Conservation (phyloP, 2,329 filamentous ascomycete genomes). For the Fusarium setosum region DNA sequence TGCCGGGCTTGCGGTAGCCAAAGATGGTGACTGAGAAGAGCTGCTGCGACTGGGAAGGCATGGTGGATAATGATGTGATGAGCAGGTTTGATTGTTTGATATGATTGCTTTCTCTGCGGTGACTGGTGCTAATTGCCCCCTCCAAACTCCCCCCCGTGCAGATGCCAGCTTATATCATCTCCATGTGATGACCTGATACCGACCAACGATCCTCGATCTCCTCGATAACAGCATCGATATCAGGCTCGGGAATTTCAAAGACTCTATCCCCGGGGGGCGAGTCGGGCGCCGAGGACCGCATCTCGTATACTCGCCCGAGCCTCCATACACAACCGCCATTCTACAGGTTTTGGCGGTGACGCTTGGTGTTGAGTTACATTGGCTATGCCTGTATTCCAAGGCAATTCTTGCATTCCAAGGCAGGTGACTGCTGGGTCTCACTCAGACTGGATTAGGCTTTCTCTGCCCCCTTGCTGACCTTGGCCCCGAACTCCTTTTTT, state of each 20-base stretch:
- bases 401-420: background rate
- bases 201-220: no score
- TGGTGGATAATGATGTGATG: background rate
- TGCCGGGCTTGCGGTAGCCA: constrained; percentile 34
- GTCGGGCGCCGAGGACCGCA: constrained; percentile 36
- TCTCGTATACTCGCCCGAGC: constrained; percentile 18
- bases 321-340: constrained; percentile 2
- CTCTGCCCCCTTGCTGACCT: background rate
- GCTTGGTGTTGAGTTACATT: background rate
- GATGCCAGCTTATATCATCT: constrained; percentile 16
- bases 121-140: no score
- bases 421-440: constrained; percentile 8
- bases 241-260: background rate
- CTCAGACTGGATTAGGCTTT: background rate
- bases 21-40: constrained; percentile 38
- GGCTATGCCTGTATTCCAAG: no score
- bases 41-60: constrained; percentile 13
- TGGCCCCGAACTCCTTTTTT: background rate
- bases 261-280: constrained; percentile 21
- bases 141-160: no score
- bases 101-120: no score
- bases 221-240: no score
- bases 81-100: no score
- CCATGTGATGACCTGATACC: background rate
- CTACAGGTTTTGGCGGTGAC: constrained; percentile 1